phyloP scores from a whole-genome alignment of 2,329 filamentous ascomycete species.

The Colletotrichum sp. region DNA sequence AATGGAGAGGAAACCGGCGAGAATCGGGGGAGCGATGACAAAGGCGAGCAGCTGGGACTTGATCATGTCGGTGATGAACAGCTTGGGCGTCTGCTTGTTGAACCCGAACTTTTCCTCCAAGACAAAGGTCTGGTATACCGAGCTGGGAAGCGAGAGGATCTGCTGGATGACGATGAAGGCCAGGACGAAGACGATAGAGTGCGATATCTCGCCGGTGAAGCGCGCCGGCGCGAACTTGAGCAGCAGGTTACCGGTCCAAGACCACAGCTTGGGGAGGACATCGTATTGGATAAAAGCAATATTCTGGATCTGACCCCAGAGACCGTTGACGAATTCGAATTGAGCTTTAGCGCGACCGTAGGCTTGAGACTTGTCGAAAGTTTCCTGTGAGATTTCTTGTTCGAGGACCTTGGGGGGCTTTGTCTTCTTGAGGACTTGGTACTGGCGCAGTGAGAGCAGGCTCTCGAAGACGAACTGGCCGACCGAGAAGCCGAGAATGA shows the following conservation, averaged over 20 bases:
- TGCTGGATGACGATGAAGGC: slow-evolving; percentile 84
- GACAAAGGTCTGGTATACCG: slow-evolving; percentile 93
- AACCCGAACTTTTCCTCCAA: slow-evolving; percentile 97
- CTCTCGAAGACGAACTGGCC: slow-evolving; percentile 91
- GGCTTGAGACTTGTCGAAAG: slow-evolving; percentile 93
- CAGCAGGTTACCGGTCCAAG: slow-evolving; percentile 76
- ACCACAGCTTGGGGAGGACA: slow-evolving; percentile 90
- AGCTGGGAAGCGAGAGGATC: slow-evolving; percentile 77
- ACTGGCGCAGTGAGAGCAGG: slow-evolving; percentile 88
- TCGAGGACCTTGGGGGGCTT: slow-evolving; percentile 85
- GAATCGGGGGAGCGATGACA: slow-evolving; percentile 82
- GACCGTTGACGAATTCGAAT: slow-evolving; percentile 79
- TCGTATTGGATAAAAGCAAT: slow-evolving; percentile 89
- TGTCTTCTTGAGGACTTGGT: slow-evolving; percentile 80
- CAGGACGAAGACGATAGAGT: slow-evolving; percentile 92
- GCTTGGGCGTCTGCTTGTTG: slow-evolving; percentile 93
- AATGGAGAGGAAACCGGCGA: slow-evolving; percentile 91
- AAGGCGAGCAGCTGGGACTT: slow-evolving; percentile 87
- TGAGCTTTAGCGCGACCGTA: slow-evolving; percentile 96
- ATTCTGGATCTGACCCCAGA: slow-evolving; percentile 89
- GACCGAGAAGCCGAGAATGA: slow-evolving; percentile 93
- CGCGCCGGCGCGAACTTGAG: slow-evolving; percentile 75
- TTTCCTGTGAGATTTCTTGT: slow-evolving; percentile 86
- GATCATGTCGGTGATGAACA: slow-evolving; percentile 89
- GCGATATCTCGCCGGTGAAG: slow-evolving; percentile 91